Percentiles rank a stretch among this genome's conserved stretches.
Evolutionary conservation across 1,284 basidiomycete genomes (phyloP).

Genomic region (Golubevia pallescens): DNA sequence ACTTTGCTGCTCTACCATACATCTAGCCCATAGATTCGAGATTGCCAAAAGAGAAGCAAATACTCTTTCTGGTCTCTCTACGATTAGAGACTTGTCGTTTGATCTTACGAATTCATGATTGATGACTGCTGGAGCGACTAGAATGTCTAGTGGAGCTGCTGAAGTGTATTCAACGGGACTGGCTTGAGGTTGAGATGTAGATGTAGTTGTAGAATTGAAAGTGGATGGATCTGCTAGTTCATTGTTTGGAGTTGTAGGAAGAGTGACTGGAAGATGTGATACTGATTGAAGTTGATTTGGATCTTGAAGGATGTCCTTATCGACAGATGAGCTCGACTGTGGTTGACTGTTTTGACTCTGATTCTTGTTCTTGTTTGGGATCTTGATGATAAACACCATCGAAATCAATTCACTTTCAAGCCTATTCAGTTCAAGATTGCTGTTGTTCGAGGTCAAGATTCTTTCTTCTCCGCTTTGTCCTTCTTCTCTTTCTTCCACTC

Average conservation of each 20-base stretch:
- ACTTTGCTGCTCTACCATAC: not conserved
- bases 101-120: slow-evolving; percentile 53
- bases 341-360: slow-evolving; percentile 2
- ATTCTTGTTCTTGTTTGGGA: slow-evolving; percentile 21
- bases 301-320: slow-evolving; percentile 3
- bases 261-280: not conserved
- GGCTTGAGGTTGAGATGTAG: not conserved
- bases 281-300: not conserved
- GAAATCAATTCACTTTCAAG: not conserved
- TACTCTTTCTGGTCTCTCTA: slow-evolving; percentile 58
- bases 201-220: not conserved
- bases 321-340: slow-evolving; percentile 1
- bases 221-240: not conserved
- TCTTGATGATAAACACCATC: slow-evolving; percentile 57
- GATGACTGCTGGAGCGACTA: slow-evolving; percentile 51
- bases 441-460: no score
- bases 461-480: not conserved
- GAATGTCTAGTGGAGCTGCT: slow-evolving; percentile 35
- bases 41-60: slow-evolving; percentile 52
- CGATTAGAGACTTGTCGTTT: slow-evolving; percentile 50
- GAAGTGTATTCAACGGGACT: not conserved
- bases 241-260: not conserved
- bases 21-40: slow-evolving; percentile 6
- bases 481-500: not conserved
- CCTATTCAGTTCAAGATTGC: no score